phyloP scores from a whole-genome alignment of 768 basidiomycete genomes.

The Tephrocybe sp. region DNA sequence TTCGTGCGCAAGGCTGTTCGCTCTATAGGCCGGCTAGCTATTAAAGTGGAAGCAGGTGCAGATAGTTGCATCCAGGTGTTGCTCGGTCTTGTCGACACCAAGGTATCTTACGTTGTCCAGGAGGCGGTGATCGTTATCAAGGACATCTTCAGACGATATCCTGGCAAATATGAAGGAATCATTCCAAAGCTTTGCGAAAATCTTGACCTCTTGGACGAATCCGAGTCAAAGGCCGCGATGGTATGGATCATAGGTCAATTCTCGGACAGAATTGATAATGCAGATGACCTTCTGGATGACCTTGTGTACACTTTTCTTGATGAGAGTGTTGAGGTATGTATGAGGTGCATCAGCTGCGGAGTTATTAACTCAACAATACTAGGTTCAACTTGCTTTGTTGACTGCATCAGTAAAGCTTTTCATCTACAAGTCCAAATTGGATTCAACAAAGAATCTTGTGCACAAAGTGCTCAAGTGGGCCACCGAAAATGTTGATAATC shows the following conservation, averaged over 20 bases:
- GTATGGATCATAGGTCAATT: constrained; percentile 98
- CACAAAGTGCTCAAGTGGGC: constrained; percentile 96
- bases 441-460: constrained; percentile 83
- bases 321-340: constrained; percentile 84
- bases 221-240: constrained; percentile 96
- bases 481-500: constrained; percentile 97
- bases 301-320: constrained; percentile 85
- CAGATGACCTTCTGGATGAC: constrained; percentile 93
- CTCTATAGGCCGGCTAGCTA: constrained; percentile 95
- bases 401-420: constrained; percentile 97
- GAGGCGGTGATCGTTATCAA: constrained; percentile 97
- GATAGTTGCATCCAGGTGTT: constrained; percentile 88
- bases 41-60: constrained; percentile 89
- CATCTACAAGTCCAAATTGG: constrained; percentile 81
- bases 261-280: constrained; percentile 92
- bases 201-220: constrained; percentile 88
- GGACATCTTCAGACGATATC: constrained; percentile 96
- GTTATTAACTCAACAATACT: neutral
- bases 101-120: constrained; percentile 95
- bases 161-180: constrained; percentile 93
- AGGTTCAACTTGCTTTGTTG: constrained; percentile 95
- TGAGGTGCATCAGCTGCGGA: neutral
- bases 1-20: constrained; percentile 97
- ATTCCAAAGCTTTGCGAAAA: constrained; percentile 93
- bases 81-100: constrained; percentile 84